phyloP scores from a whole-genome alignment of 129 eudicot species.

The Pulicaria dysenterica region DNA sequence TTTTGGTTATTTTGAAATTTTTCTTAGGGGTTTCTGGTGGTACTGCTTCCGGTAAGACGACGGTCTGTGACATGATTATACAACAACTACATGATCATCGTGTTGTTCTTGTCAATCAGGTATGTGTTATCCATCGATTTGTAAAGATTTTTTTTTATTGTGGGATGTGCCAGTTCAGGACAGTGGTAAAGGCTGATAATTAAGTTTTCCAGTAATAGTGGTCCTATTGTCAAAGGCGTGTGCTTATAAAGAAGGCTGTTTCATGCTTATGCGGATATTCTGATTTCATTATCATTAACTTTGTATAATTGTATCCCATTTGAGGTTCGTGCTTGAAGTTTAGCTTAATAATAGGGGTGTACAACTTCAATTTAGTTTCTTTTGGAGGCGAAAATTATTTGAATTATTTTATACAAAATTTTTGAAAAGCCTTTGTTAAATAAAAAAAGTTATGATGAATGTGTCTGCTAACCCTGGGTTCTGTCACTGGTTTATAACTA shows the following conservation, averaged over 20 bases:
- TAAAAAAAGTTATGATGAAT: neutral
- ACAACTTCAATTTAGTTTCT: neutral
- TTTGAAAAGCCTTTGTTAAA: neutral
- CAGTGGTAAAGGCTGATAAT: constrained; percentile 1
- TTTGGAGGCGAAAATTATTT: constrained; percentile 2
- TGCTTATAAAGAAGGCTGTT: neutral
- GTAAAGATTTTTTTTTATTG: neutral
- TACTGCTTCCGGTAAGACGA: constrained; percentile 97
- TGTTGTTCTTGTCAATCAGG: constrained; percentile 97
- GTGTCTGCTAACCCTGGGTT: neutral
- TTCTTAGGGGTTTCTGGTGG: constrained; percentile 91
- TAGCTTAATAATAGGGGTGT: constrained; percentile 16
- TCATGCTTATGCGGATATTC: neutral
- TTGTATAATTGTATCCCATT: neutral
- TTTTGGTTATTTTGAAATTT: constrained; percentile 2
- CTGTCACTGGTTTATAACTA: neutral
- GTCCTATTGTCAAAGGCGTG: neutral
- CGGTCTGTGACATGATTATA: constrained; percentile 98
- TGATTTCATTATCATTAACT: neutral
- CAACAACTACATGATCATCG: constrained; percentile 99
- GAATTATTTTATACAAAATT: neutral
- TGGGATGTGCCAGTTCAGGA: constrained; percentile 1
- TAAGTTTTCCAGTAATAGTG: constrained; percentile 18
- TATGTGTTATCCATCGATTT: constrained; percentile 3
- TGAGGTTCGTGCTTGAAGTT: constrained; percentile 6